phyloP scores from a whole-genome alignment of 2,329 filamentous ascomycete genomes.

The Calonectria montana region DNA sequence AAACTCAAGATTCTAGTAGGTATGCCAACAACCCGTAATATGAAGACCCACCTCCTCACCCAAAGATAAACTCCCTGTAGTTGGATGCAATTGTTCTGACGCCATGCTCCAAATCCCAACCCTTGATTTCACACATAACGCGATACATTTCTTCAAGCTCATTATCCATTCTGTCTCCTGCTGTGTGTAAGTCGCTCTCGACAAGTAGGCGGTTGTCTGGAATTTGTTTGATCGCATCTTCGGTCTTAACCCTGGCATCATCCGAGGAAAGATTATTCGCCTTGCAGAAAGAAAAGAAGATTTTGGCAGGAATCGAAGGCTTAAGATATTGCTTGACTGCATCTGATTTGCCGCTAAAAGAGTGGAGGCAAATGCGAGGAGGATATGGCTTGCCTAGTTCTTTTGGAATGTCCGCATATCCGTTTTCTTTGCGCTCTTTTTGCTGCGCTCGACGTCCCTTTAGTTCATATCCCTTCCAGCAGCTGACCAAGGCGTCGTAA shows the following conservation, averaged over 20 bases:
- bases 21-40: no score
- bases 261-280: slow-evolving; percentile 77
- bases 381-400: slow-evolving; percentile 66
- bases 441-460: slow-evolving; percentile 60
- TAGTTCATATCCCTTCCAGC: slow-evolving; percentile 74
- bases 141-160: slow-evolving; percentile 77
- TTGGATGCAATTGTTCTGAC: slow-evolving; percentile 75
- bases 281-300: slow-evolving; percentile 89
- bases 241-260: slow-evolving; percentile 61
- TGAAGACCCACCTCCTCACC: slow-evolving; percentile 41
- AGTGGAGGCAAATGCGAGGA: slow-evolving; percentile 88
- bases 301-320: slow-evolving; percentile 74
- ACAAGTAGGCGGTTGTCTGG: slow-evolving; percentile 82
- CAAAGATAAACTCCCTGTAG: slow-evolving; percentile 80
- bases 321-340: slow-evolving; percentile 81
- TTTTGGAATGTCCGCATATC: slow-evolving; percentile 44
- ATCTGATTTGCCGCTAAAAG: slow-evolving; percentile 82
- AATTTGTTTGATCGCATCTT: slow-evolving; percentile 73
- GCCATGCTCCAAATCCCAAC: slow-evolving; percentile 78
- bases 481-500: slow-evolving; percentile 68
- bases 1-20: no score
- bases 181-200: slow-evolving; percentile 87
- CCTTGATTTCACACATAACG: slow-evolving; percentile 78
- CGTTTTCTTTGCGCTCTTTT: slow-evolving; percentile 27
- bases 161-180: slow-evolving; percentile 82